These are phyloP conservation scores for Camellia sinensis DNA, from an alignment of 148 eudicot genomes.

Conservation along the genomic window DNA sequence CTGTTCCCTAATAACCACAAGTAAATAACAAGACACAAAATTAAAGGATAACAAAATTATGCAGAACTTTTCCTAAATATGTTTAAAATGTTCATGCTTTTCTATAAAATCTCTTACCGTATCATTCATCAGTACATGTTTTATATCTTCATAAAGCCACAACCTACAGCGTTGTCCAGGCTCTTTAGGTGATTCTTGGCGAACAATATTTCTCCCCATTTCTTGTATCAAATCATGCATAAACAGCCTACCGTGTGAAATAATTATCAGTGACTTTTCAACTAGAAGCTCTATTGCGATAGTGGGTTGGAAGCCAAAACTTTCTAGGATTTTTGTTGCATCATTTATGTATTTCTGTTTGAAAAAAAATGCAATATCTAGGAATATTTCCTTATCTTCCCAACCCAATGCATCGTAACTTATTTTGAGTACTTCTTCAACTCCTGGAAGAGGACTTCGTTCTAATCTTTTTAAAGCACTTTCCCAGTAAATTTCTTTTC, in stretches of 20 bases:
- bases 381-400: neutral
- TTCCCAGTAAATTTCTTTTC: too few relatives aligned
- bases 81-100: neutral
- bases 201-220: neutral
- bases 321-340: neutral
- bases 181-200: neutral
- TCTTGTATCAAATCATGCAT: too few relatives aligned
- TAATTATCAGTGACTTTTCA: conserved; percentile 5
- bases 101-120: too few relatives aligned
- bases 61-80: too few relatives aligned
- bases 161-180: neutral
- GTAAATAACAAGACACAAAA: neutral
- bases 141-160: neutral
- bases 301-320: neutral
- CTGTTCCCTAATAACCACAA: neutral
- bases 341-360: too few relatives aligned
- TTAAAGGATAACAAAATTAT: too few relatives aligned
- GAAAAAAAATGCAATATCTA: neutral
- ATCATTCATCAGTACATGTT: neutral
- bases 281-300: neutral
- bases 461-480: too few relatives aligned
- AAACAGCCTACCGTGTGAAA: too few relatives aligned
- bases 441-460: too few relatives aligned
- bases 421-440: neutral
- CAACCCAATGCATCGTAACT: neutral